Percentiles rank a stretch among this genome's conserved stretches.
Evolutionary conservation across 345 rosid genomes (phyloP).

Genomic region (Heritiera fomes): DNA sequence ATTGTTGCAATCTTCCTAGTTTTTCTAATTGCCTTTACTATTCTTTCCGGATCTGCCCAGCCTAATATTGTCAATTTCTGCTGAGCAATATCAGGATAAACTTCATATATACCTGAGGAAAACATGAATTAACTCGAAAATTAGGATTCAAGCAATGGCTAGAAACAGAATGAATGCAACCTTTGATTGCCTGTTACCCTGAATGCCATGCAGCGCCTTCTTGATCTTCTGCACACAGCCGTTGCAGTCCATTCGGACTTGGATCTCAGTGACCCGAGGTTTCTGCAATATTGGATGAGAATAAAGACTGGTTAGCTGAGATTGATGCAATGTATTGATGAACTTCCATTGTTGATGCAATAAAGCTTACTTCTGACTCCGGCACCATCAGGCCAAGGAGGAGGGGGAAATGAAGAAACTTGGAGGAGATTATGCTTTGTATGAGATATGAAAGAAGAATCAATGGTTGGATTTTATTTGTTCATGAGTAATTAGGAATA

Average conservation of each 20-base stretch:
- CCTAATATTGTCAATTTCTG: slow-evolving; percentile 67
- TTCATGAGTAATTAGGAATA: slow-evolving; percentile 41
- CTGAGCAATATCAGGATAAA: slow-evolving; percentile 54
- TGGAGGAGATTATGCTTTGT: slow-evolving; percentile 2
- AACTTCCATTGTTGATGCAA: not conserved
- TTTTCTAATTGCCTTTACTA: slow-evolving; percentile 62
- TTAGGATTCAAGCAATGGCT: not conserved
- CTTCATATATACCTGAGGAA: slow-evolving; percentile 59
- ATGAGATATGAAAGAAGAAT: slow-evolving; percentile 37
- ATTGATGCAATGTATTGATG: not conserved
- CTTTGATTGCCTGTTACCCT: slow-evolving; percentile 30
- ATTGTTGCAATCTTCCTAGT: slow-evolving; percentile 64
- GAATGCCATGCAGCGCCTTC: slow-evolving; percentile 60
- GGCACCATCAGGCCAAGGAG: slow-evolving; percentile 40
- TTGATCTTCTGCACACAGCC: slow-evolving; percentile 82
- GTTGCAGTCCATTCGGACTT: slow-evolving; percentile 78
- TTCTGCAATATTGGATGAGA: slow-evolving; percentile 39
- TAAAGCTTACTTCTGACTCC: slow-evolving; percentile 42
- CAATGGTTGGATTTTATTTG: slow-evolving; percentile 47
- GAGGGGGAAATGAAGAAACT: slow-evolving; percentile 18
- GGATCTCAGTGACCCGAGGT: slow-evolving; percentile 60
- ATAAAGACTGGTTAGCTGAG: slow-evolving; percentile 10
- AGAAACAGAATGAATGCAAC: not conserved
- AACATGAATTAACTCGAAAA: not conserved
- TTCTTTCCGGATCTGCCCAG: slow-evolving; percentile 70